Evolutionary conservation across 305 asterid genomes (phyloP).

Genomic region (Caryopteris hybrid): DNA sequence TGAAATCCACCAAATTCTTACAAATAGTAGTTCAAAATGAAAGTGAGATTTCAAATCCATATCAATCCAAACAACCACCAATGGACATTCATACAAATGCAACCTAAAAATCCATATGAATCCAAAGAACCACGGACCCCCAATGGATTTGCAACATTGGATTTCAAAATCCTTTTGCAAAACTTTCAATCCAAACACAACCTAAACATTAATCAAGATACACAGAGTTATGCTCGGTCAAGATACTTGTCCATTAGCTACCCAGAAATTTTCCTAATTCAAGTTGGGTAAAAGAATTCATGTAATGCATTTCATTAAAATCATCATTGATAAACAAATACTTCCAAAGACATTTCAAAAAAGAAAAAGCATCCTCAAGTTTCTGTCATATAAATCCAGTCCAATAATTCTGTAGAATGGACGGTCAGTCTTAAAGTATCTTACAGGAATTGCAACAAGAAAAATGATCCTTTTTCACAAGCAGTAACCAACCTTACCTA

Average conservation of each 20-base stretch:
- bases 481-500: neutral
- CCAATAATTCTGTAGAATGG: neutral
- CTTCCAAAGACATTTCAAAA: neutral
- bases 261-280: neutral
- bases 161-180: too few species aligned
- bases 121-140: too few species aligned
- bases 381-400: neutral
- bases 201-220: neutral
- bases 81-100: too few species aligned
- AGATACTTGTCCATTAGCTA: slow-evolving; percentile 3
- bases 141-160: too few species aligned
- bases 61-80: too few species aligned
- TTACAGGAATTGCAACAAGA: neutral
- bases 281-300: neutral
- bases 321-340: neutral
- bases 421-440: neutral
- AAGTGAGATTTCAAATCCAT: too few species aligned
- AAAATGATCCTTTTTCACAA: neutral
- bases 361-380: neutral
- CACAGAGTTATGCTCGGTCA: too few species aligned
- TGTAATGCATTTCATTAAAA: neutral
- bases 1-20: too few species aligned
- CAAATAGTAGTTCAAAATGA: too few species aligned
- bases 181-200: too few species aligned
- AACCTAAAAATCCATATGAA: too few species aligned